These are phyloP conservation scores for Ganoderma leucocontextum DNA, from an alignment of 1,284 basidiomycete genomes.

Conservation along the genomic window DNA sequence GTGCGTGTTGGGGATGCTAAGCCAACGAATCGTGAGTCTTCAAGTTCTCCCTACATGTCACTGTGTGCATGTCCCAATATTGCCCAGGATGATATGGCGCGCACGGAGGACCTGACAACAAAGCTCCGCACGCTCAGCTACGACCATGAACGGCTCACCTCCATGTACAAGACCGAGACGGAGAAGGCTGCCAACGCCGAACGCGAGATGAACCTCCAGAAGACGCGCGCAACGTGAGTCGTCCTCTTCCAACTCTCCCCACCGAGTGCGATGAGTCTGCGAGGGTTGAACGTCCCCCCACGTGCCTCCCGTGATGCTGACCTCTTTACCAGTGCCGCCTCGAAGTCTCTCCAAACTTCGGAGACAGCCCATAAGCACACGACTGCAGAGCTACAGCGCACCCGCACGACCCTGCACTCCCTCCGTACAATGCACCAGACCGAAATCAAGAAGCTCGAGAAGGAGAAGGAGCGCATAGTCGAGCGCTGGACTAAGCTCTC, in stretches of 20 bases:
- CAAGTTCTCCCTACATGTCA: background rate
- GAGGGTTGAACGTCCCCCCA: background rate
- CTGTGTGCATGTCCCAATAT: constrained; percentile 4
- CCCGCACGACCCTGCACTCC: constrained; percentile 67
- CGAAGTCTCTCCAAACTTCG: constrained; percentile 61
- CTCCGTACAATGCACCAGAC: constrained; percentile 72
- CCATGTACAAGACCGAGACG: constrained; percentile 64
- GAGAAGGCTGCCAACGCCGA: constrained; percentile 74
- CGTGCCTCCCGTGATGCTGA: background rate
- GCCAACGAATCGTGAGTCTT: constrained; percentile 77
- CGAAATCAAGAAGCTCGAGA: constrained; percentile 85
- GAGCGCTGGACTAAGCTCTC: constrained; percentile 80
- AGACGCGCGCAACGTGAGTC: constrained; percentile 74
- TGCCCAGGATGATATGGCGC: constrained; percentile 77
- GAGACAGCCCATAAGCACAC: constrained; percentile 76
- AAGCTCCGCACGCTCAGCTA: constrained; percentile 83
- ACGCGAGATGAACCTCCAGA: constrained; percentile 76
- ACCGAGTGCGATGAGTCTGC: background rate
- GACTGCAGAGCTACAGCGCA: constrained; percentile 71
- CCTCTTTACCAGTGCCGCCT: constrained; percentile 52
- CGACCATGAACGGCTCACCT: constrained; percentile 80
- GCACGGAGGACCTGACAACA: constrained; percentile 80
- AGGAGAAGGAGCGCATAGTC: constrained; percentile 80
- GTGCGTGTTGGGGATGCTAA: constrained; percentile 81
- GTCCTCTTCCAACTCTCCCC: background rate